Percentiles rank a stretch among this genome's conserved stretches.
phyloP scores from a whole-genome alignment of 768 basidiomycete genomes.

The Boletus rubroflammeus region DNA sequence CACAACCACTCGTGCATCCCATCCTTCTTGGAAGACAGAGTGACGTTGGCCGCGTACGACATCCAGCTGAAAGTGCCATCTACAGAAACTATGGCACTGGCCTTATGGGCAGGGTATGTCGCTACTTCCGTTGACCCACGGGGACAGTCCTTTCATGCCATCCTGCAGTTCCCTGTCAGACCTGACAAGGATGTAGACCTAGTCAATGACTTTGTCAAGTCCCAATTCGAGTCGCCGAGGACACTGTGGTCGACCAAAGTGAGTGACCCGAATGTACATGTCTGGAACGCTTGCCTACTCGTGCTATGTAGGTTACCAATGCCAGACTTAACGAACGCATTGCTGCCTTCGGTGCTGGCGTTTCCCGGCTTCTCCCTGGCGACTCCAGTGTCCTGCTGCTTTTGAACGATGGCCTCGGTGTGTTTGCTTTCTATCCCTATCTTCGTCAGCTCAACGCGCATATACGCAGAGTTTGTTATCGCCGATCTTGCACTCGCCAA shows the following conservation, averaged over 20 bases:
- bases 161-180: slow-evolving; percentile 61
- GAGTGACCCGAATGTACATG: slow-evolving; percentile 8
- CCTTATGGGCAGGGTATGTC: slow-evolving; percentile 70
- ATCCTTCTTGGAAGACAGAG: slow-evolving; percentile 90
- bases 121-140: background rate
- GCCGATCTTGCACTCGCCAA: slow-evolving; percentile 75
- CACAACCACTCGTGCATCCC: slow-evolving; percentile 87
- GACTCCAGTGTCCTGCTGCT: slow-evolving; percentile 71
- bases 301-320: slow-evolving; percentile 64
- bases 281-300: background rate
- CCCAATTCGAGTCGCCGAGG: slow-evolving; percentile 62
- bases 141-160: background rate
- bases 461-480: slow-evolving; percentile 64
- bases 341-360: slow-evolving; percentile 70
- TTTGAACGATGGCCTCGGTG: slow-evolving; percentile 77
- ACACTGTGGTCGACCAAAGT: slow-evolving; percentile 82
- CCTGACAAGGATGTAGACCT: slow-evolving; percentile 71
- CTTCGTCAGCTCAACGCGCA: background rate
- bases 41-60: slow-evolving; percentile 79
- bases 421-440: slow-evolving; percentile 10
- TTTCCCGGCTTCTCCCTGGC: slow-evolving; percentile 52
- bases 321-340: slow-evolving; percentile 63
- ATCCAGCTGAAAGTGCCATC: slow-evolving; percentile 78
- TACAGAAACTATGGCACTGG: slow-evolving; percentile 91
- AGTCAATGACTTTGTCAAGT: slow-evolving; percentile 61